These are phyloP conservation scores for Suhomyces coccinellae DNA, from an alignment of 1,139 yeast species.

Conservation along the genomic window DNA sequence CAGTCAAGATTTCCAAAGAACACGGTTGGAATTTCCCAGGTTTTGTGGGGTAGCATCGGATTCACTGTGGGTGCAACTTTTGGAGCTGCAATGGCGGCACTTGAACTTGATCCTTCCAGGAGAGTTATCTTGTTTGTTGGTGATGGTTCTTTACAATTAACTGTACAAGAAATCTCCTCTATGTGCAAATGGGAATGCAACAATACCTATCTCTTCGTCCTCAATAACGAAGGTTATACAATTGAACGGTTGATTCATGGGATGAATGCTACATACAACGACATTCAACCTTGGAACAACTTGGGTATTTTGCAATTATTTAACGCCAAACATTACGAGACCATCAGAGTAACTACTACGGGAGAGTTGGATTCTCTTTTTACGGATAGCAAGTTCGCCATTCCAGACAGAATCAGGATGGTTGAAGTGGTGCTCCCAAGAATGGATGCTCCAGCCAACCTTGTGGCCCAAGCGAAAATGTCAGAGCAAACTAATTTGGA, in stretches of 20 bases:
- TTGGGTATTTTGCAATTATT: conserved; percentile 31
- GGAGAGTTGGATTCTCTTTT: conserved; percentile 31
- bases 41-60: conserved; percentile 90
- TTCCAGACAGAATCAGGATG: conserved; percentile 34
- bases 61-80: conserved; percentile 81
- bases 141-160: conserved; percentile 45
- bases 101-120: conserved; percentile 29
- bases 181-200: conserved; percentile 29
- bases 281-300: conserved; percentile 44
- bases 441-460: conserved; percentile 39
- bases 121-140: conserved; percentile 42
- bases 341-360: conserved; percentile 26
- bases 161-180: conserved; percentile 44
- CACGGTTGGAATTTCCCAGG: conserved; percentile 80
- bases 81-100: conserved; percentile 83
- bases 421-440: conserved; percentile 37
- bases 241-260: conserved; percentile 45
- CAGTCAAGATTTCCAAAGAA: conserved; percentile 76
- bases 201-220: conserved; percentile 35
- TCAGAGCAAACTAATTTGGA: conserved; percentile 48
- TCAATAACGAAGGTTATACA: conserved; percentile 43
- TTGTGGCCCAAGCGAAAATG: conserved; percentile 69
- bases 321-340: conserved; percentile 32
- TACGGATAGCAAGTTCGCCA: conserved; percentile 27
- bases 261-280: conserved; percentile 35